These are phyloP conservation scores for Camelina laxa DNA, from an alignment of 345 rosid species.

Conservation along the genomic window DNA sequence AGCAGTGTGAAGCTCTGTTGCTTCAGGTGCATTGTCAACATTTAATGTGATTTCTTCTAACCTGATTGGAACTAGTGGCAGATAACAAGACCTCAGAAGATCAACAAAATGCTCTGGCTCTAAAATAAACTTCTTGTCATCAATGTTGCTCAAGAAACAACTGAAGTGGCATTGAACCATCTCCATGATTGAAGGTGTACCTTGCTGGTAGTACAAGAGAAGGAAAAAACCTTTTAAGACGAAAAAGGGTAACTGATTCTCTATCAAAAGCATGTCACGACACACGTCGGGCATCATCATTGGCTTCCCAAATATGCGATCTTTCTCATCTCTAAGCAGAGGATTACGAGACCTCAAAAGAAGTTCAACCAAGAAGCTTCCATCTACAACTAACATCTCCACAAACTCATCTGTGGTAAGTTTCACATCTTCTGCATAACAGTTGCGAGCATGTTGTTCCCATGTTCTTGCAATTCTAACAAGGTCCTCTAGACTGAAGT, in stretches of 20 bases:
- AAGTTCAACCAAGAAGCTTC: constrained; percentile 43
- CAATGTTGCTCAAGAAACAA: constrained; percentile 19
- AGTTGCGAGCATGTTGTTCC: constrained; percentile 35
- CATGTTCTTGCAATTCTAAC: constrained; percentile 16
- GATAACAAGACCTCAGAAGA: constrained; percentile 24
- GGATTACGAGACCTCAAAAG: constrained; percentile 29
- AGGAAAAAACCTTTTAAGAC: neutral
- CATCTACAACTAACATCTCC: constrained; percentile 45
- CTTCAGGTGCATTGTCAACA: constrained; percentile 36
- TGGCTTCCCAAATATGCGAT: constrained; percentile 44
- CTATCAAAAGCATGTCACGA: constrained; percentile 38
- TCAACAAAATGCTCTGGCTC: constrained; percentile 42
- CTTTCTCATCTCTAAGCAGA: constrained; percentile 16
- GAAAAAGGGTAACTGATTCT: constrained; percentile 38
- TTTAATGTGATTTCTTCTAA: neutral
- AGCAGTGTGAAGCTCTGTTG: constrained; percentile 47
- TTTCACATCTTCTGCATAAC: constrained; percentile 39
- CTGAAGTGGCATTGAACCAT: constrained; percentile 32
- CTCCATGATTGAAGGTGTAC: constrained; percentile 38
- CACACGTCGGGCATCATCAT: constrained; percentile 42
- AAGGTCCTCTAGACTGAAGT: constrained; percentile 19
- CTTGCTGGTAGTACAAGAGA: constrained; percentile 34
- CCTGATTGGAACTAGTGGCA: constrained; percentile 12
- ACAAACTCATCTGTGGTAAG: constrained; percentile 34
- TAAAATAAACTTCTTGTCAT: neutral